These are phyloP conservation scores for Apiospora sp. DNA, from an alignment of 2,329 filamentous ascomycete genomes.

Conservation along the genomic window DNA sequence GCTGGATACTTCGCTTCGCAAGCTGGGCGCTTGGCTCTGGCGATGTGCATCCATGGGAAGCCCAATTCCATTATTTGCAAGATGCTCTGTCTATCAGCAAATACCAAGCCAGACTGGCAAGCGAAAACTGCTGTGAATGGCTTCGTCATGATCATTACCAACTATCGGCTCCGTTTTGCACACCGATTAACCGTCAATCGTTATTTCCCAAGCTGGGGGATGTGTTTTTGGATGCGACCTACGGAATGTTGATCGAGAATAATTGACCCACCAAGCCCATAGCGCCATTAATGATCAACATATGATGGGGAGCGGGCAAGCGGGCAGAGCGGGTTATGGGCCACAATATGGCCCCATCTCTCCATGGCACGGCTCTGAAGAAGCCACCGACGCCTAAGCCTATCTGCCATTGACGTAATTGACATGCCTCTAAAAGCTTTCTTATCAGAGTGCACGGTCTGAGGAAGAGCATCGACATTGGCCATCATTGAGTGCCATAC, in stretches of 20 bases:
- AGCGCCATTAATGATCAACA: constrained; percentile 13
- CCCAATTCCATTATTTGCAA: not conserved
- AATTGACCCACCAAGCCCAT: constrained; percentile 9
- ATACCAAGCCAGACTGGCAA: not conserved
- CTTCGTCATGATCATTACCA: not conserved
- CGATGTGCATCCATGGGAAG: not conserved
- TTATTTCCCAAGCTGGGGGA: constrained; percentile 30
- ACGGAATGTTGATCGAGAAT: constrained; percentile 11
- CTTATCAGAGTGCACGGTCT: constrained; percentile 6
- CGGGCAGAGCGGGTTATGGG: not conserved
- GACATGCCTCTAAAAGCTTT: not conserved
- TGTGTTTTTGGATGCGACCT: constrained; percentile 22
- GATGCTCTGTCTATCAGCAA: not conserved
- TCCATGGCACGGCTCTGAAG: constrained; percentile 1
- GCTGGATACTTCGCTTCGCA: not conserved
- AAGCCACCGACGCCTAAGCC: constrained; percentile 3
- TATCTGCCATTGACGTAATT: constrained; percentile 17
- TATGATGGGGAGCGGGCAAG: not conserved
- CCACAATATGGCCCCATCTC: not conserved
- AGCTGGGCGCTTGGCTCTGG: not conserved
- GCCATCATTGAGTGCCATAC: not conserved
- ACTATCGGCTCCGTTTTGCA: constrained; percentile 27
- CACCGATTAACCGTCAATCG: constrained; percentile 30
- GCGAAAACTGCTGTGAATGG: constrained; percentile 24
- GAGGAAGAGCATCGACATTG: not conserved